These are phyloP conservation scores for Fusarium begoniae DNA, from an alignment of 2,329 filamentous ascomycete genomes.

Conservation along the genomic window DNA sequence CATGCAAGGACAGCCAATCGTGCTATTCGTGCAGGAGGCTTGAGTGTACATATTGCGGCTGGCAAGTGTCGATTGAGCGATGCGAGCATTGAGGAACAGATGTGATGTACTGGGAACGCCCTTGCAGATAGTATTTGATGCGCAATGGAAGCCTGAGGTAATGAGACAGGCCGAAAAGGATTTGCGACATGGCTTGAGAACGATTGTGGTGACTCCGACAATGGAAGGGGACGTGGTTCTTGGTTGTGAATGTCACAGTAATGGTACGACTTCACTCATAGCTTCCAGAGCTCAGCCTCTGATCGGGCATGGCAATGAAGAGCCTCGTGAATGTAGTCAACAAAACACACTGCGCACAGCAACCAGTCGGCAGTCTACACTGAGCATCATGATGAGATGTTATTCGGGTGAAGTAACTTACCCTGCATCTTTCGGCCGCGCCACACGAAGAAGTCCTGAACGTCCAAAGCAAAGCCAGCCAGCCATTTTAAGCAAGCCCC, in stretches of 20 bases:
- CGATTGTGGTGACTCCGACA: background rate
- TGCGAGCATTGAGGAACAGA: background rate
- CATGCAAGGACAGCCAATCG: rapidly evolving
- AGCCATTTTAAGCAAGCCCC: background rate
- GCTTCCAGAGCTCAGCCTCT: background rate
- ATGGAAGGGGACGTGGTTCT: background rate
- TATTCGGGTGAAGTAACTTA: background rate
- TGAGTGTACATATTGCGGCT: rapidly evolving
- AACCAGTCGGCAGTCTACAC: rapidly evolving
- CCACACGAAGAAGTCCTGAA: no score
- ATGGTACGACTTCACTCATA: background rate
- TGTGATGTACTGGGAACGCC: background rate
- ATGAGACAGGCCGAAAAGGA: background rate
- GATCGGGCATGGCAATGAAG: background rate
- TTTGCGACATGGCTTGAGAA: background rate
- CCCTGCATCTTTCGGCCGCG: background rate
- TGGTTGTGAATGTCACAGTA: background rate
- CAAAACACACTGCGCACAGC: rapidly evolving
- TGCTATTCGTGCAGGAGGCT: background rate
- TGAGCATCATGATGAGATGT: background rate
- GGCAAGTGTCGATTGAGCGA: background rate
- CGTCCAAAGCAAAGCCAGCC: background rate
- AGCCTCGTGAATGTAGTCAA: no score
- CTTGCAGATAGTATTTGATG: background rate
- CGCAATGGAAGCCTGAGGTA: background rate